Conservation (phyloP, 805 yeast species). For the Candida schatavii region DNA sequence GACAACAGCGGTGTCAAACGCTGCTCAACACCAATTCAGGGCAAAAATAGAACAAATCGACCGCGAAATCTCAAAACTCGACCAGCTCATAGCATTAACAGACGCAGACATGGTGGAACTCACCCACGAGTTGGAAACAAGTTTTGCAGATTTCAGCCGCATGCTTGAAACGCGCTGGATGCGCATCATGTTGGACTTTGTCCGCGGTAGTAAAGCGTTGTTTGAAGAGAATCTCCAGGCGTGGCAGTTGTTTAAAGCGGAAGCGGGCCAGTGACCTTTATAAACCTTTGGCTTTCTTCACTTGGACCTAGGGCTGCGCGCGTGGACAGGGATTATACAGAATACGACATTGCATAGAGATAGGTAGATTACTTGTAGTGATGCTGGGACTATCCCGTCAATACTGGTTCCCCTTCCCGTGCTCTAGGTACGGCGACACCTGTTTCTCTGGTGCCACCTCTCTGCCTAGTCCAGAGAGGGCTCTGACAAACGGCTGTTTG, state of each 20-base stretch:
- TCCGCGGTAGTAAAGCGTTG: conserved; percentile 31
- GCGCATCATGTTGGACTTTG: conserved; percentile 33
- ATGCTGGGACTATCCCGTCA: no score
- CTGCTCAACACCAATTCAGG: conserved; percentile 18
- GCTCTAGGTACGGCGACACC: no score
- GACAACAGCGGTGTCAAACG: conserved; percentile 3
- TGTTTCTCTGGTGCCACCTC: no score
- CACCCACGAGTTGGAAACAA: conserved; percentile 41
- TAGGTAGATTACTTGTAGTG: no score
- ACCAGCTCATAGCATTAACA: conserved; percentile 45
- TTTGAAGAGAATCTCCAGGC: conserved; percentile 27
- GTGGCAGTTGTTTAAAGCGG: conserved; percentile 33
- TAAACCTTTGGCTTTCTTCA: no score
- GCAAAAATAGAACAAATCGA: conserved; percentile 34
- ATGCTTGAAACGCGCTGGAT: conserved; percentile 43
- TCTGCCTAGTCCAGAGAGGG: no score
- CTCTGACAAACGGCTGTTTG: no score
- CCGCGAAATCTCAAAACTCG: conserved; percentile 42
- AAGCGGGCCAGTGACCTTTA: no score
- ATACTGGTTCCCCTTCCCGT: no score
- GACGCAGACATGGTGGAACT: conserved; percentile 43
- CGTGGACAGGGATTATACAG: no score
- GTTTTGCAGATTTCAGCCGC: conserved; percentile 33
- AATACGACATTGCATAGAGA: no score
- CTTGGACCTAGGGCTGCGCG: no score